phyloP scores from a whole-genome alignment of 768 basidiomycete genomes.

The Boletus reticulatus region DNA sequence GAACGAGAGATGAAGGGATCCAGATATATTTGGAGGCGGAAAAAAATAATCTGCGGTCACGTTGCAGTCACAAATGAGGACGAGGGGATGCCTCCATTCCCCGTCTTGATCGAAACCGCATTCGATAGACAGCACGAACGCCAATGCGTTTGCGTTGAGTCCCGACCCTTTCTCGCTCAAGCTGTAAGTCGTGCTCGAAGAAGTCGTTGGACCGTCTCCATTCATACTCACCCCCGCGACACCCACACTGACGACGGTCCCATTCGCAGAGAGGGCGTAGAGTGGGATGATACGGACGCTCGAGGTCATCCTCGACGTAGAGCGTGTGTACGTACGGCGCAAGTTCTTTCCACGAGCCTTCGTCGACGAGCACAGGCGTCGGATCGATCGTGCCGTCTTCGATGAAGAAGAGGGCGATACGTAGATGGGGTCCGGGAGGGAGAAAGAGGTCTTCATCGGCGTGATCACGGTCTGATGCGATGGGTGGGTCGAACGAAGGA shows the following conservation, averaged over 20 bases:
- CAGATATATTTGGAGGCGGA: too few relatives aligned
- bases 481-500: too few relatives aligned
- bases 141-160: slow-evolving; percentile 24
- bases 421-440: slow-evolving; percentile 20
- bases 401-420: slow-evolving; percentile 28
- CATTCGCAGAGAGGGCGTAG: slow-evolving; percentile 1
- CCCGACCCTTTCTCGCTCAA: not conserved
- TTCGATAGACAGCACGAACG: slow-evolving; percentile 14
- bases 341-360: slow-evolving; percentile 33
- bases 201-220: not conserved
- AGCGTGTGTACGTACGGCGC: too few relatives aligned
- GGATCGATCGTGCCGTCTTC: slow-evolving; percentile 30
- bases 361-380: too few relatives aligned
- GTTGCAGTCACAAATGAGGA: not conserved
- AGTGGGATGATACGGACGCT: slow-evolving; percentile 16
- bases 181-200: not conserved
- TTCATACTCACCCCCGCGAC: too few relatives aligned
- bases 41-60: slow-evolving; percentile 1
- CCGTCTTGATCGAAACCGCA: slow-evolving; percentile 21
- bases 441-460: slow-evolving; percentile 15
- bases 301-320: slow-evolving; percentile 28
- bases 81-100: slow-evolving; percentile 3
- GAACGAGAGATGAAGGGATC: too few relatives aligned
- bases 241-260: too few relatives aligned
- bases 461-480: slow-evolving; percentile 25